Evolutionary conservation across 1,284 basidiomycete species (phyloP).

Genomic region (Ceratobasidium sp.): DNA sequence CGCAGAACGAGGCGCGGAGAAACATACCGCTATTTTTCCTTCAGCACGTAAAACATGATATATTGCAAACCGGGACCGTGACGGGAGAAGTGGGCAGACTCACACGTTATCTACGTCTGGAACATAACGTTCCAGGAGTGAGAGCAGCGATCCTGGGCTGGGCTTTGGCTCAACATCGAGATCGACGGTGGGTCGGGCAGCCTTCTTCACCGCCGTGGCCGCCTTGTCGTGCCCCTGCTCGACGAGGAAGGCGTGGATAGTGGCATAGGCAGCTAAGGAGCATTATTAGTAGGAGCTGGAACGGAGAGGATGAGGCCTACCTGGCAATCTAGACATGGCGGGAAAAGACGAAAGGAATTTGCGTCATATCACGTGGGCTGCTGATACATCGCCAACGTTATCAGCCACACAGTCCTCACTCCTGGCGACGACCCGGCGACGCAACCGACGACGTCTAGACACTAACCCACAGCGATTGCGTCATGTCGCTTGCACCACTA

Average conservation of each 20-base stretch:
- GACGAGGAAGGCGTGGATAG: slow-evolving; percentile 45
- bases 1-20: background rate
- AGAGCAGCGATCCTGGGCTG: slow-evolving; percentile 19
- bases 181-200: slow-evolving; percentile 38
- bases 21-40: slow-evolving; percentile 18
- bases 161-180: background rate
- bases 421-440: slow-evolving; percentile 14
- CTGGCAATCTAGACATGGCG: slow-evolving; percentile 22
- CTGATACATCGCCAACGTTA: slow-evolving; percentile 31
- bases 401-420: slow-evolving; percentile 12
- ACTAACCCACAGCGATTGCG: background rate
- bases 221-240: slow-evolving; percentile 45
- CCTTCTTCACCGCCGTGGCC: slow-evolving; percentile 42
- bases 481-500: slow-evolving; percentile 31
- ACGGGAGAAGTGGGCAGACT: slow-evolving; percentile 7
- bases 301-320: background rate
- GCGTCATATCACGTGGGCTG: slow-evolving; percentile 41
- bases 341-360: slow-evolving; percentile 23
- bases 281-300: background rate
- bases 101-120: slow-evolving; percentile 17
- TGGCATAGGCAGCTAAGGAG: slow-evolving; percentile 38
- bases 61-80: background rate
- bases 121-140: slow-evolving; percentile 1
- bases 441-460: background rate
- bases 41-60: slow-evolving; percentile 13